These are phyloP conservation scores for Mesembryanthemum crystallinum DNA, from an alignment of 148 eudicot genomes.

Conservation along the genomic window DNA sequence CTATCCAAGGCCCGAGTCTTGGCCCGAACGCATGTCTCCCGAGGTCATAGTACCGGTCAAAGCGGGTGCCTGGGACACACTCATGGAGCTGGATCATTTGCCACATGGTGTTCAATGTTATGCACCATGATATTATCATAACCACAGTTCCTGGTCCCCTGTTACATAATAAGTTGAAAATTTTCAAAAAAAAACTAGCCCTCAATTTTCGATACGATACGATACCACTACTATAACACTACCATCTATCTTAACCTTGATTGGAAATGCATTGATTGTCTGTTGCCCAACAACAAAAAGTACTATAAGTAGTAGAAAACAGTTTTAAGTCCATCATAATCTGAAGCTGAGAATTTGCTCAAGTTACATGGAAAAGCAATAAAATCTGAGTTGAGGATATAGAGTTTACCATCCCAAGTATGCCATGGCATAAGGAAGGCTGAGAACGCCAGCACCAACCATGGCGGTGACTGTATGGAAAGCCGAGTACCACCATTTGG, in stretches of 20 bases:
- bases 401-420: conserved; percentile 69
- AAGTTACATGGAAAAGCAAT: neutral
- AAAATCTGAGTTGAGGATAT: neutral
- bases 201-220: too few species aligned
- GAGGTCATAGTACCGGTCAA: conserved; percentile 68
- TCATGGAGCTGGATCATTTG: conserved; percentile 90
- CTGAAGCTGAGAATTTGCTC: neutral
- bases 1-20: conserved; percentile 82
- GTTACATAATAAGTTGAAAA: too few species aligned
- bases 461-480: conserved; percentile 87
- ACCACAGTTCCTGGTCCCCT: conserved; percentile 84
- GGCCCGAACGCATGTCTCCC: conserved; percentile 79
- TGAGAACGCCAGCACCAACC: conserved; percentile 91
- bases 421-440: conserved; percentile 90
- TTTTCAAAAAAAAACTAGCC: too few species aligned
- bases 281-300: too few species aligned
- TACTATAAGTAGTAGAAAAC: too few species aligned
- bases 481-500: conserved; percentile 91
- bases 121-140: conserved; percentile 74
- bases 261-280: too few species aligned
- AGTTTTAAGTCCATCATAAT: neutral
- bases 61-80: conserved; percentile 76
- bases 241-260: too few species aligned
- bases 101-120: conserved; percentile 85
- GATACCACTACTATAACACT: too few species aligned